These are phyloP conservation scores for Neoscytalidium dimidiatum DNA, from an alignment of 2,329 filamentous ascomycete species.

Conservation along the genomic window DNA sequence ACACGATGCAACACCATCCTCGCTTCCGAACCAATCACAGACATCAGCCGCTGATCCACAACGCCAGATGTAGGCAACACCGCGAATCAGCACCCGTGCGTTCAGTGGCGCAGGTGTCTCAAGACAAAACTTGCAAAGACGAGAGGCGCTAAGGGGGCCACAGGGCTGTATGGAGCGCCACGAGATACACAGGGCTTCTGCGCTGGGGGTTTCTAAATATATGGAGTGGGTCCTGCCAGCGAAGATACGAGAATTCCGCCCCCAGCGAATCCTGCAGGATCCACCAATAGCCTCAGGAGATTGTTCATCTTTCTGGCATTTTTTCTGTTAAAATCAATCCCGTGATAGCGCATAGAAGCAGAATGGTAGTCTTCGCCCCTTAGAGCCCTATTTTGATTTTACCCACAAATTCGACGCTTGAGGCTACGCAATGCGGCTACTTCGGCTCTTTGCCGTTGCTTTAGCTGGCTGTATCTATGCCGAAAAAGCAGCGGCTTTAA, in stretches of 20 bases:
- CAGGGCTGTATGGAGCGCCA: not conserved
- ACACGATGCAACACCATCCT: not conserved
- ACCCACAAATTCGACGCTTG: not conserved
- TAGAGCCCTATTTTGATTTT: not conserved
- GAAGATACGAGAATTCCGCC: not conserved
- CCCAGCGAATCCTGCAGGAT: conserved; percentile 10
- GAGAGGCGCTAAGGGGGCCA: not conserved
- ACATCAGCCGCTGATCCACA: not conserved
- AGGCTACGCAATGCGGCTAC: not conserved
- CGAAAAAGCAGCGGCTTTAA: not conserved
- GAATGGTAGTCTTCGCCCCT: not conserved
- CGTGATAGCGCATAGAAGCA: not conserved
- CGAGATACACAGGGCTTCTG: not conserved
- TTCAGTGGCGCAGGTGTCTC: not conserved
- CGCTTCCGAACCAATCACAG: not conserved
- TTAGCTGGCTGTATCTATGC: not conserved
- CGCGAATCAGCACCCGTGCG: not conserved
- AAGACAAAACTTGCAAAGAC: not conserved
- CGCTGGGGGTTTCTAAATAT: not conserved
- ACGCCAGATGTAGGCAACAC: not conserved
- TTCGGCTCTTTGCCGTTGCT: not conserved
- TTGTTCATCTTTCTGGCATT: too few species aligned
- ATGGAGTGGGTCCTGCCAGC: not conserved
- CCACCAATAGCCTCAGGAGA: not conserved
- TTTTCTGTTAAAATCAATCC: not conserved